Conservation (phyloP, 1,139 yeast species). For the Insectozyma bohioensis region DNA sequence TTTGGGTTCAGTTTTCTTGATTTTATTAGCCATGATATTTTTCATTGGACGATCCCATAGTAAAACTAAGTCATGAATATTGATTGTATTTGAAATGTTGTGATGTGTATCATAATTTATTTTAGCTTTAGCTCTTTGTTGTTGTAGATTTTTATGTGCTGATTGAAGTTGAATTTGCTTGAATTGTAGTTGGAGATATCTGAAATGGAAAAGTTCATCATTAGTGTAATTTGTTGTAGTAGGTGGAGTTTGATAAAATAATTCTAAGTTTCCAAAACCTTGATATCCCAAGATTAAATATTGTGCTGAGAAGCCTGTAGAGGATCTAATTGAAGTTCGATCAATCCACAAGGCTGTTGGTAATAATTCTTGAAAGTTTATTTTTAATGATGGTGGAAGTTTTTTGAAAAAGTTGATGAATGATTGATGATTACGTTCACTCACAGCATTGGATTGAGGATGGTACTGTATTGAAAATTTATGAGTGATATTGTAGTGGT, state of each 20-base stretch:
- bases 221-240: neutral
- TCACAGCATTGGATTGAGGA: conserved; percentile 1
- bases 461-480: neutral
- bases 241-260: neutral
- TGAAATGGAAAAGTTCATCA: conserved; percentile 2
- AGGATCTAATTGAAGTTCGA: neutral
- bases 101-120: conserved; percentile 1
- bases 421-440: neutral
- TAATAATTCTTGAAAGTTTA: neutral
- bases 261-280: neutral
- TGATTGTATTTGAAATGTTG: neutral
- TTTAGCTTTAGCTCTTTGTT: neutral
- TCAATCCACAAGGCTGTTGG: conserved; percentile 1
- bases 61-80: conserved; percentile 4
- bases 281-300: neutral
- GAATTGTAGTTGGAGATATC: conserved; percentile 3
- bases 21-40: neutral
- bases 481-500: neutral
- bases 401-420: conserved; percentile 1
- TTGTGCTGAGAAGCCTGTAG: conserved; percentile 1
- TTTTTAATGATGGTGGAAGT: neutral
- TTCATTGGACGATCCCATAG: conserved; percentile 4
- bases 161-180: conserved; percentile 1
- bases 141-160: neutral
- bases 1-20: neutral